phyloP scores from a whole-genome alignment of 768 basidiomycete genomes.

The Chiua virens region DNA sequence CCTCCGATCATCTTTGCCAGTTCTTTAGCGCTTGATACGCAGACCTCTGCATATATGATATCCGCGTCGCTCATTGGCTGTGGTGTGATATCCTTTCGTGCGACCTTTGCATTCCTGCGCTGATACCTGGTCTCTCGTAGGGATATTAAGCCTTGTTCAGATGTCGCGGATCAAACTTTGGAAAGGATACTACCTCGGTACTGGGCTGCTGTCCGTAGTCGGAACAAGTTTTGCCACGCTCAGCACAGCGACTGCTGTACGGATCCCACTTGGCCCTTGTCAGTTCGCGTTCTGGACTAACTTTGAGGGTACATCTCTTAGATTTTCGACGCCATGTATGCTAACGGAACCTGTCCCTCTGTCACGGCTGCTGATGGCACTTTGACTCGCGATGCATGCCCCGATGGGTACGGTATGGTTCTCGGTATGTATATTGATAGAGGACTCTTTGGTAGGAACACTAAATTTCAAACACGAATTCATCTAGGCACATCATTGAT shows the following conservation, averaged over 20 bases:
- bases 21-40: constrained; percentile 55
- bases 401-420: constrained; percentile 78
- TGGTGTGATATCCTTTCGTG: constrained; percentile 41
- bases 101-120: too few species aligned
- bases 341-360: constrained; percentile 72
- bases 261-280: constrained; percentile 16
- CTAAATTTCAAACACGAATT: background rate
- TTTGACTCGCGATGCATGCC: constrained; percentile 59
- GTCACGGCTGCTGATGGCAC: constrained; percentile 57
- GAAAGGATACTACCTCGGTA: constrained; percentile 66
- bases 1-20: constrained; percentile 81
- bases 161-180: constrained; percentile 70
- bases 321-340: constrained; percentile 79
- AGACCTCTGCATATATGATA: constrained; percentile 72
- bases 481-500: constrained; percentile 67
- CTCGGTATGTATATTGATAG: constrained; percentile 47
- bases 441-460: background rate
- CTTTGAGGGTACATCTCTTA: constrained; percentile 20
- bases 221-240: constrained; percentile 81
- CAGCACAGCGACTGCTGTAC: constrained; percentile 66
- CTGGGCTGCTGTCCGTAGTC: constrained; percentile 80
- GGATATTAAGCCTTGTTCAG: constrained; percentile 74
- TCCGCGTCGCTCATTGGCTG: constrained; percentile 80
- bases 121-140: constrained; percentile 31
- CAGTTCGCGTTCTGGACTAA: background rate